phyloP scores from a whole-genome alignment of 2,329 filamentous ascomycete species.

The Plenodomus biglobosus region DNA sequence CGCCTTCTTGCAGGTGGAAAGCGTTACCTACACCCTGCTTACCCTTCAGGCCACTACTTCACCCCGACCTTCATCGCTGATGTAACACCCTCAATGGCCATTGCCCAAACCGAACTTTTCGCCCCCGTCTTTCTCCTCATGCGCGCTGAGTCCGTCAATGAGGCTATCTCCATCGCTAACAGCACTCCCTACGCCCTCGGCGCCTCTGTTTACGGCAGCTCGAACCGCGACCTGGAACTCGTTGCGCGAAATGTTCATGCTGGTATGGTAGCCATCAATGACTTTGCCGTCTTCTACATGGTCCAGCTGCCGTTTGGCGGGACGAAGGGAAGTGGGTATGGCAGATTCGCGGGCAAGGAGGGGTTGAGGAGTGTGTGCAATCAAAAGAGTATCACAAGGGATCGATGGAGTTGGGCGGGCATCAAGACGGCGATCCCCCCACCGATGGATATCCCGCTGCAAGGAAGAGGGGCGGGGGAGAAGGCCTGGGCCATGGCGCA shows the following conservation, averaged over 20 bases:
- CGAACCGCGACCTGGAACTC: conserved; percentile 60
- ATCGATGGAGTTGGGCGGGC: conserved; percentile 63
- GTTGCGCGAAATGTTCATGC: conserved; percentile 71
- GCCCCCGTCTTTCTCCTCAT: conserved; percentile 87
- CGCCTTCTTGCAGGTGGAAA: conserved; percentile 78
- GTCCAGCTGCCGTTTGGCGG: conserved; percentile 95
- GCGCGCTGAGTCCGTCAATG: conserved; percentile 64
- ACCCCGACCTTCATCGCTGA: conserved; percentile 85
- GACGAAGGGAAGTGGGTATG: conserved; percentile 83
- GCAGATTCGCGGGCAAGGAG: conserved; percentile 88
- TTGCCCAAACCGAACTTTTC: conserved; percentile 90
- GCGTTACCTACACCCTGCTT: conserved; percentile 68
- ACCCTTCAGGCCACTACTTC: conserved; percentile 88
- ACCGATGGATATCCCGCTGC: conserved; percentile 78
- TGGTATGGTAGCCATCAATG: conserved; percentile 93
- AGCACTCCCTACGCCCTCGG: conserved; percentile 83
- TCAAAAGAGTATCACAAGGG: conserved; percentile 80
- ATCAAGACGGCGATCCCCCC: conserved; percentile 76
- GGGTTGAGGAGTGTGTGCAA: conserved; percentile 85
- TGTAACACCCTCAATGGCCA: conserved; percentile 80
- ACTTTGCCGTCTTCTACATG: conserved; percentile 91
- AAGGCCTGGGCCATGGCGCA: conserved; percentile 47
- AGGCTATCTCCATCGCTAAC: conserved; percentile 79
- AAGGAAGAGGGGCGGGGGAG: conserved; percentile 34
- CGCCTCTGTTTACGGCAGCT: conserved; percentile 78